Evolutionary conservation across 179 eudicot genomes (phyloP).

Genomic region (Silene vulgaris): DNA sequence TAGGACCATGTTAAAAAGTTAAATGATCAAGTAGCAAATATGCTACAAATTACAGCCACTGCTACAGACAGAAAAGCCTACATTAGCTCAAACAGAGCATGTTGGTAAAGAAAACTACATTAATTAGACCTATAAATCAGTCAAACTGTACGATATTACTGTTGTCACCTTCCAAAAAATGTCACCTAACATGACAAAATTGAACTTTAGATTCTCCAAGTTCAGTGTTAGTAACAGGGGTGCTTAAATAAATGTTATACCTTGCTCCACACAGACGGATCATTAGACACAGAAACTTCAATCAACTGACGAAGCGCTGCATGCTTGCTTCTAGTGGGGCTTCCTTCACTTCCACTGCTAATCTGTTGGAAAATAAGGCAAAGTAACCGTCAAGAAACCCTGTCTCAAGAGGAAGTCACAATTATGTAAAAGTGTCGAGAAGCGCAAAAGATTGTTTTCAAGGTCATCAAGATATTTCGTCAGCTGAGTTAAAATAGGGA

Average conservation of each 20-base stretch:
- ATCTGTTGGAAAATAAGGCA: conserved; percentile 40
- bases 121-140: too few species aligned
- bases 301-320: conserved; percentile 70
- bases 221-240: not conserved
- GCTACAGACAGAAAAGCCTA: not conserved
- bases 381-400: conserved; percentile 10
- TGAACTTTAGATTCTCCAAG: not conserved
- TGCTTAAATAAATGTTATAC: conserved; percentile 29
- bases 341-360: conserved; percentile 61
- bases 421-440: not conserved
- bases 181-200: not conserved
- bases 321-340: conserved; percentile 46
- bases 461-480: not conserved
- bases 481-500: too few species aligned
- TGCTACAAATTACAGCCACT: conserved; percentile 5
- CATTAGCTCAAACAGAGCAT: conserved; percentile 8
- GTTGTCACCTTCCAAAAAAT: not conserved
- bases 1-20: not conserved
- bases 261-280: conserved; percentile 81
- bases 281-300: conserved; percentile 70
- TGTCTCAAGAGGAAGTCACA: not conserved
- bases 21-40: not conserved
- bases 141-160: not conserved
- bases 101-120: not conserved
- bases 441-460: not conserved